Evolutionary conservation across 805 yeast species (phyloP).

Genomic region (Kodamaea restingae): DNA sequence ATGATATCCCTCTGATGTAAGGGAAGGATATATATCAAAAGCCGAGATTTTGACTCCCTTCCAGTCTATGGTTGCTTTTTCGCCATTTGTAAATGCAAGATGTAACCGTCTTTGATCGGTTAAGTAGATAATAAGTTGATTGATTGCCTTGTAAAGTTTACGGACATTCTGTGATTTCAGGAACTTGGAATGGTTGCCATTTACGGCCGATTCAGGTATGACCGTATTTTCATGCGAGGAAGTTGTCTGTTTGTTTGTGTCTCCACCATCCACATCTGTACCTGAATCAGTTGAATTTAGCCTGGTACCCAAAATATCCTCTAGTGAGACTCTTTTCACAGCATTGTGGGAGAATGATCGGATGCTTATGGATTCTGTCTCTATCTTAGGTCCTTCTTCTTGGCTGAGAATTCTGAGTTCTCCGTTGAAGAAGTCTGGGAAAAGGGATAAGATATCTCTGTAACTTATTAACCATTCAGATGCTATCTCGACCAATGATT

Average conservation of each 20-base stretch:
- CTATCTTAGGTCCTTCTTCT: conserved; percentile 8
- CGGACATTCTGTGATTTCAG: conserved; percentile 21
- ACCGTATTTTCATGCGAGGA: too few species aligned
- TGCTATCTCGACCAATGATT: conserved; percentile 36
- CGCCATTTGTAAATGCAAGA: conserved; percentile 34
- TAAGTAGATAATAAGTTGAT: conserved; percentile 42
- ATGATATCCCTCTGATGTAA: conserved; percentile 19
- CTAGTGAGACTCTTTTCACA: conserved; percentile 18
- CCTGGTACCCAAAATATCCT: conserved; percentile 15
- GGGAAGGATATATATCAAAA: conserved; percentile 37
- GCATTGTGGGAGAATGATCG: conserved; percentile 15
- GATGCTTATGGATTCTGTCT: conserved; percentile 12
- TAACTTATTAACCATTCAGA: conserved; percentile 40
- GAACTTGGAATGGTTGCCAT: conserved; percentile 7
- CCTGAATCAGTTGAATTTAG: conserved; percentile 13
- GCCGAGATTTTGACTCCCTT: conserved; percentile 42
- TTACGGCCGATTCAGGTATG: conserved; percentile 8
- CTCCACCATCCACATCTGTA: conserved; percentile 13
- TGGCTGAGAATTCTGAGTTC: conserved; percentile 11
- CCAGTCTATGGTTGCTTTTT: conserved; percentile 33
- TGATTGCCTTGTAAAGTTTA: conserved; percentile 33
- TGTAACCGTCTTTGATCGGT: conserved; percentile 53
- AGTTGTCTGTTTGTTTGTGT: neutral
- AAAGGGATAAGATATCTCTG: conserved; percentile 30
- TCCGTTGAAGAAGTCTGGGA: conserved; percentile 37